Base-by-base conservation (phyloP, 1,284 basidiomycete genomes). In the Trichosporon faecale region DNA sequence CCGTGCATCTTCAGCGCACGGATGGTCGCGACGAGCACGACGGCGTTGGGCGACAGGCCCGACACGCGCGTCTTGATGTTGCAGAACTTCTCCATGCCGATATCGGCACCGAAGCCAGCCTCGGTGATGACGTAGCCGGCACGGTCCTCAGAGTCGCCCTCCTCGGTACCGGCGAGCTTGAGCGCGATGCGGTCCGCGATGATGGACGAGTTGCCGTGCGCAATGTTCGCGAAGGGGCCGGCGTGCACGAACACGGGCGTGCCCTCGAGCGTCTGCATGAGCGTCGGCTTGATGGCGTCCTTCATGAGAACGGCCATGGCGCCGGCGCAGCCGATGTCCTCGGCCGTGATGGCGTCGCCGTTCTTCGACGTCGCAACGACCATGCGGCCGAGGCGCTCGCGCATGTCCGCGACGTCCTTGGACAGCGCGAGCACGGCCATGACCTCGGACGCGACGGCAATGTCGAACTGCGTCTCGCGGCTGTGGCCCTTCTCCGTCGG, bases 31-130 rank as follows among this genome's bases (percentile, higher is more conserved):
- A 99, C 96, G 75, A 99, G 92, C 73, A 99, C 90, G 37, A 92
- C 91, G 1, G 95, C 96, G 83, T 99, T 94, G 18, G 97, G 97
- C 69, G 87, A 90, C 74, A 99, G 88, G 35, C 95, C 96, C 73
- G 93, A 95, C 69, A 94, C 88, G 70, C 97, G 90, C 82, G 96
- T 98, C 85, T 99, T 99, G 88, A 99, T 99, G 86, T 99, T 98
- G 88, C 95, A 98, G 88, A 99, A 99, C 85, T 99, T 95, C 85
- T 95, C 93, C 93, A 95, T 94, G 74, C 95, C 96, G 89, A 99
- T 99, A 84, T 99, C 96, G 27, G 97, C 96, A 73, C 96, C 97
- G 84, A 99, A 99, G 27, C 96, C 96, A 79, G 95, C 96, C 85
- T 99, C 96, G 46, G 96, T 99, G 76, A 99, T 90, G 70, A 99